These are phyloP conservation scores for Aspergillus asperescens DNA, from an alignment of 495 filamentous ascomycete species.

Conservation along the genomic window DNA sequence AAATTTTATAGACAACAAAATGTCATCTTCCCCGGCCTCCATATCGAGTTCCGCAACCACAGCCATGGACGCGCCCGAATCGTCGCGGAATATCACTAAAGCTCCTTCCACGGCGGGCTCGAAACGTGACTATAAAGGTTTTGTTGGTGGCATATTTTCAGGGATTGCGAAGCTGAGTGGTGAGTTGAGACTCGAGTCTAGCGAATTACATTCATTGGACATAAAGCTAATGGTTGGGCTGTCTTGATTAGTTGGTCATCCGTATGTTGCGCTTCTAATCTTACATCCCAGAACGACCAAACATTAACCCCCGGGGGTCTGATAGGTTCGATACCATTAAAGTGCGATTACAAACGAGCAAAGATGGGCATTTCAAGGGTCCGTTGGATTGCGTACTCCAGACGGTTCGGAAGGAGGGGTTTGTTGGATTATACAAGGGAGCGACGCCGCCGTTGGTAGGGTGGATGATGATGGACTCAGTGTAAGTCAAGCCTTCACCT, in stretches of 20 bases:
- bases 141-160: conserved; percentile 89
- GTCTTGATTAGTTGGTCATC: conserved; percentile 55
- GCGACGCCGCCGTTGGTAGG: conserved; percentile 86
- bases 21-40: conserved; percentile 28
- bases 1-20: background rate
- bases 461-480: conserved; percentile 97
- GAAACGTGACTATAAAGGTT: conserved; percentile 72
- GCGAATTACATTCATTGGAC: background rate
- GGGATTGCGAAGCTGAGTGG: conserved; percentile 87
- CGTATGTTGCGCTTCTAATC: conserved; percentile 38
- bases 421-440: conserved; percentile 78
- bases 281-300: background rate
- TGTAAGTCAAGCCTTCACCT: conserved; percentile 46
- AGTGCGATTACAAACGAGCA: conserved; percentile 88
- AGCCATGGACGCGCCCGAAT: conserved; percentile 14
- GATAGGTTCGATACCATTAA: conserved; percentile 87
- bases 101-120: conserved; percentile 14
- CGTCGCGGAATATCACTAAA: conserved; percentile 1
- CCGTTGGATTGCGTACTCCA: conserved; percentile 81
- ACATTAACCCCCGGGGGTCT: conserved; percentile 8
- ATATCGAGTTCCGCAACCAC: conserved; percentile 15
- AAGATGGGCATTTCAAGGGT: conserved; percentile 69
- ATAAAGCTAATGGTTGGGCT: conserved; percentile 15
- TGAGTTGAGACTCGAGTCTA: conserved; percentile 31
- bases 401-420: conserved; percentile 74